Evolutionary conservation across 164 flowering plant species (phyloP), one percentile per base, ranked within the genome.

Genomic region (Dillenia turbinata): DNA sequence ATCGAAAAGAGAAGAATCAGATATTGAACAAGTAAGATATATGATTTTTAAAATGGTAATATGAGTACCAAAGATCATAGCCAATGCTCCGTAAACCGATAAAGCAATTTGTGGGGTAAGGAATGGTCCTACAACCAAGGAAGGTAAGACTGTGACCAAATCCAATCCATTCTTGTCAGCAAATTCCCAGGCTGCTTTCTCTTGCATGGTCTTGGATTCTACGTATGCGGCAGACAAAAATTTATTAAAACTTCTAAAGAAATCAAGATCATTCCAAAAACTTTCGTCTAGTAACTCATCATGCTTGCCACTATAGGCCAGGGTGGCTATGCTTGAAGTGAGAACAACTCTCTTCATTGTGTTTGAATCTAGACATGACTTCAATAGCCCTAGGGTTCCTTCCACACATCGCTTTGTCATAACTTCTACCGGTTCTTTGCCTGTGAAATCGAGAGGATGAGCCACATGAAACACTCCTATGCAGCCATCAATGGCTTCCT

Each of bases 31-130:
- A 19, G 1, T 19, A 1, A 19, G 22, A 19, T 19, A 19, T 19
- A 19, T 19, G 22, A 19, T 19, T 19, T 19, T 19, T 19, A 19
- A 19, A 19, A 19, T 1, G 1, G 22, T 19, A 19, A 19, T 19
- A 33, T 19, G 15, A 63, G 3, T 70, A 78, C 82, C 81, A 1
- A 62, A 57, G 11, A 78, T 57, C 64, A 77, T 17, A 58, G 81
- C 69, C 56, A 77, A 19, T 9, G 72, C 11, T 1, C 66, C 12
- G 24, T 17, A n/a, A 19, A 77, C 74, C 0, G 75, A 64, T 33
- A 46, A 44, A 0, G 79, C 79, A 6, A 80, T 14, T n/a, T 56
- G 61, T 0, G 80, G 69, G 43, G 14, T 49, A 12, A 49, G 13
- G 52, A 49, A 49, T 12, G 52, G 52, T 7, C 52, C 52, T 12